A percentile compares a stretch with the other conserved stretches of the same genome.
phyloP scores from a whole-genome alignment of 768 basidiomycete genomes.

The Mrakia hoshinonis region DNA sequence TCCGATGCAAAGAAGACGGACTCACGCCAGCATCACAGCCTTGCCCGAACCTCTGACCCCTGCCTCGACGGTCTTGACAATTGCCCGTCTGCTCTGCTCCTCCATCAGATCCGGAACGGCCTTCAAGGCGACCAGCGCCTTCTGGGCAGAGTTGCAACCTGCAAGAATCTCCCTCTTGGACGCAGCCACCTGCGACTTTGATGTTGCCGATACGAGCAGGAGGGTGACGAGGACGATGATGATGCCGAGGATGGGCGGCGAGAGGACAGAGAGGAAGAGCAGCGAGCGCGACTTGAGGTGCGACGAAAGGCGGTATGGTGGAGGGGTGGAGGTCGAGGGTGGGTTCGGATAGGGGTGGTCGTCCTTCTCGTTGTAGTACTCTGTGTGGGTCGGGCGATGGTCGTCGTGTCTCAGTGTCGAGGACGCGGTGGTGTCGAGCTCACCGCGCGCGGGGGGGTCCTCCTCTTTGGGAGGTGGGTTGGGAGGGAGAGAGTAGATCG shows the following conservation, averaged over 20 bases:
- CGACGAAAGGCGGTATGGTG: conserved; percentile 50
- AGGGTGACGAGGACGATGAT: conserved; percentile 79
- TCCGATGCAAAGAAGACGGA: background rate
- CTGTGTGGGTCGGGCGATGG: background rate
- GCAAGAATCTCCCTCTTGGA: conserved; percentile 70
- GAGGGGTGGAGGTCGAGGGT: background rate
- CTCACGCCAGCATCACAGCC: conserved; percentile 47
- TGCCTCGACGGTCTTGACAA: conserved; percentile 67
- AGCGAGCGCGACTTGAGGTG: conserved; percentile 76
- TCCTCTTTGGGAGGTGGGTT: background rate
- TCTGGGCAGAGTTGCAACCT: conserved; percentile 76
- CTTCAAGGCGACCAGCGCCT: conserved; percentile 68
- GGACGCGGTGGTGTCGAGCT: background rate
- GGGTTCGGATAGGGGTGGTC: background rate
- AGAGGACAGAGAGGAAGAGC: conserved; percentile 80
- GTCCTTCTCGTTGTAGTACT: background rate
- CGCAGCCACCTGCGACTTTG: conserved; percentile 57
- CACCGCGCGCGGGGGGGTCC: background rate
- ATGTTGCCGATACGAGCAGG: conserved; percentile 59
- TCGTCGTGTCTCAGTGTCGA: background rate
- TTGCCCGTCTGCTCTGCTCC: conserved; percentile 68
- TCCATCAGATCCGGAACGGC: conserved; percentile 86
- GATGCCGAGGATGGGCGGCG: conserved; percentile 81
- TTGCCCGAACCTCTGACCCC: conserved; percentile 67
- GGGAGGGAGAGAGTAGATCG: background rate